Conservation (phyloP, 768 basidiomycete species). For the Steccherinum ochraceum region DNA sequence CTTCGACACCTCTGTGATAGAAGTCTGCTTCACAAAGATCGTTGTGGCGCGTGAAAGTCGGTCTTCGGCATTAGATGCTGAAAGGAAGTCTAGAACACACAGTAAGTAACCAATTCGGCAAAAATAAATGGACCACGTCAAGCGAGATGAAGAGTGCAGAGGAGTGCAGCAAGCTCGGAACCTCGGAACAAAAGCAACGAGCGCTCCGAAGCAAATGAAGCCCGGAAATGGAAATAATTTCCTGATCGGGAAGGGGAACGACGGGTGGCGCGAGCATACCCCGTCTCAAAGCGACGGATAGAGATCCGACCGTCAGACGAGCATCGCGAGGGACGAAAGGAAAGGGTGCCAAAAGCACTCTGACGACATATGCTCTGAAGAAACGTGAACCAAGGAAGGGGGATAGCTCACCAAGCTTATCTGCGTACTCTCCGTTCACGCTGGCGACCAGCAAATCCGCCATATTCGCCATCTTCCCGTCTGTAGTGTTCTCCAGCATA, state of each 20-base stretch:
- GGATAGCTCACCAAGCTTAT: slow-evolving; percentile 56
- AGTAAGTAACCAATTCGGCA: neutral
- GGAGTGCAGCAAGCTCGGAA: no score
- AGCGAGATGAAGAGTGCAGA: no score
- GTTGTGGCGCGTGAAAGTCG: slow-evolving; percentile 63
- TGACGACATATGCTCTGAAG: no score
- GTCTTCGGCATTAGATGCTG: slow-evolving; percentile 50
- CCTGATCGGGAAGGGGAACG: neutral
- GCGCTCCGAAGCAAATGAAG: neutral
- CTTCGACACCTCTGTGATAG: slow-evolving; percentile 74
- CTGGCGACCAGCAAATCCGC: slow-evolving; percentile 67
- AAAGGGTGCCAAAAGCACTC: neutral
- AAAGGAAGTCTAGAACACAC: slow-evolving; percentile 45
- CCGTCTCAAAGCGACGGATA: no score
- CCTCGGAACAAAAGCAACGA: neutral
- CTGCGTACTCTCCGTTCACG: slow-evolving; percentile 59
- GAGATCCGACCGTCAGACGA: neutral
- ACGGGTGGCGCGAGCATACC: no score
- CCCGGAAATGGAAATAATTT: neutral
- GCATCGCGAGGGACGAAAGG: neutral
- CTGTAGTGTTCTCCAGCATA: slow-evolving; percentile 69
- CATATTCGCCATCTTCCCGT: slow-evolving; percentile 62
- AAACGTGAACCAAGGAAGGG: neutral
- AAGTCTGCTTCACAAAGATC: slow-evolving; percentile 67
- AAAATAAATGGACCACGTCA: neutral